Evolutionary conservation across 2,329 filamentous ascomycete species (phyloP).

Genomic region (Cryphonectria naterciae): DNA sequence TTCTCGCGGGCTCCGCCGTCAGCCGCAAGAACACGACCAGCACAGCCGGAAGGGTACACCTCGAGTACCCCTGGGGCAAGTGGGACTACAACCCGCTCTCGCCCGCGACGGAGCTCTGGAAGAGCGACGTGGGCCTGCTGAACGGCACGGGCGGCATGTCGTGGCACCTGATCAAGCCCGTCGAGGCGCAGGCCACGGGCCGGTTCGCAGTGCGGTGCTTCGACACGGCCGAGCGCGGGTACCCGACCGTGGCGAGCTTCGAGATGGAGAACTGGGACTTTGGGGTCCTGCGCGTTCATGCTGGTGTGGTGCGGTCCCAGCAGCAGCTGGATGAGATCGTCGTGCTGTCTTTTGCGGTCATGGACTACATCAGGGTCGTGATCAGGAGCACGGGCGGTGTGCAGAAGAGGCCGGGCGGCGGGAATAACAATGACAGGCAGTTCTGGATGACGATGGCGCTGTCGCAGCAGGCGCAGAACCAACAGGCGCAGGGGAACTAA

Average conservation of each 20-base stretch:
- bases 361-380: conserved; percentile 9
- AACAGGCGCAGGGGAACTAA: conserved; percentile 5
- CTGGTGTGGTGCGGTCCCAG: not conserved
- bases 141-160: not conserved
- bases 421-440: not conserved
- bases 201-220: conserved; percentile 14
- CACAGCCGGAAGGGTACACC: not conserved
- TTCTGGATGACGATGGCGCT: conserved; percentile 6
- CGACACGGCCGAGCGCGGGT: conserved; percentile 4
- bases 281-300: not conserved
- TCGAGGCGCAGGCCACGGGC: conserved; percentile 10
- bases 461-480: conserved; percentile 10
- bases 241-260: conserved; percentile 11
- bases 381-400: conserved; percentile 2
- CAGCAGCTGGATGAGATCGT: conserved; percentile 14
- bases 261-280: conserved; percentile 12
- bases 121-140: conserved; percentile 9
- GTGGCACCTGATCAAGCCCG: conserved; percentile 5
- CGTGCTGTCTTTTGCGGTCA: conserved; percentile 2
- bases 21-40: conserved; percentile 8
- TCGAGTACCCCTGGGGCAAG: conserved; percentile 13
- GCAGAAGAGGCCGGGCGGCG: conserved; percentile 1
- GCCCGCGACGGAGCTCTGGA: conserved; percentile 9
- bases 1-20: not conserved
- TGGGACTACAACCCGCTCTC: conserved; percentile 17